Evolutionary conservation across 2,329 filamentous ascomycete genomes (phyloP), one percentile per base, ranked within the genome.

Genomic region (Blastomyces percursus): DNA sequence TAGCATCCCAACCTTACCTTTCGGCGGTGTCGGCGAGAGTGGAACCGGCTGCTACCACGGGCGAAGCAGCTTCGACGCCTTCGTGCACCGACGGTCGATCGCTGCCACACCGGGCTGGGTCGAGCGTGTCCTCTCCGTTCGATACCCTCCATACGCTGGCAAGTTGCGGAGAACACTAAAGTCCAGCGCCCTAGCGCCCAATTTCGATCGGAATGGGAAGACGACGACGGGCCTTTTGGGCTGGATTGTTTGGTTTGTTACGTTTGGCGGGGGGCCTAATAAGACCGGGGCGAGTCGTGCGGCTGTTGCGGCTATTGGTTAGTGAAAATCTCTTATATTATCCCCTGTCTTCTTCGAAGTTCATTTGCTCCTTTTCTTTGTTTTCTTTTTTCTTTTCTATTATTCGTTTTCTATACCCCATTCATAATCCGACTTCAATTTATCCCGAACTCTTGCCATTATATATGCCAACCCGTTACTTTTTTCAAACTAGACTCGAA

Each of bases 1-100:
- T 64, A 81, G 82, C 27, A 82, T 94, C 66, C 82, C 84, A 40
- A 89, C 86, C 1, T 78, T 94, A 1, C 80, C 88, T 48, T 96
- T 96, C 72, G 91, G 91, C 66, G 91, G 91, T 69, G 87, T 96
- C 8, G 91, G 91, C 66, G 83, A 88, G 68, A 90, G 86, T 54
- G 91, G 91, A 61, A 82, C 82, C 65, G 91, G 91, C 65, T 79
- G 84, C 38, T 95, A 95, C 79, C 85, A 89, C 68, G 91, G 91
- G 64, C 85, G 86, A 70, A 81, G 87, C n/a, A 79, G 76, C 51
- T 86, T 86, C 72, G 84, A 87, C 59, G 78, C 78, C 68, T 87
- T 86, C 71, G 82, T 82, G 0, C 84, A 87, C 69, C 81, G 81
- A 21, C 79, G 85, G 46, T 78, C 79, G 59, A 77, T 86, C 64